Base-by-base conservation (phyloP, 768 basidiomycete species). In the Phlebiopsis flavidoalba region DNA sequence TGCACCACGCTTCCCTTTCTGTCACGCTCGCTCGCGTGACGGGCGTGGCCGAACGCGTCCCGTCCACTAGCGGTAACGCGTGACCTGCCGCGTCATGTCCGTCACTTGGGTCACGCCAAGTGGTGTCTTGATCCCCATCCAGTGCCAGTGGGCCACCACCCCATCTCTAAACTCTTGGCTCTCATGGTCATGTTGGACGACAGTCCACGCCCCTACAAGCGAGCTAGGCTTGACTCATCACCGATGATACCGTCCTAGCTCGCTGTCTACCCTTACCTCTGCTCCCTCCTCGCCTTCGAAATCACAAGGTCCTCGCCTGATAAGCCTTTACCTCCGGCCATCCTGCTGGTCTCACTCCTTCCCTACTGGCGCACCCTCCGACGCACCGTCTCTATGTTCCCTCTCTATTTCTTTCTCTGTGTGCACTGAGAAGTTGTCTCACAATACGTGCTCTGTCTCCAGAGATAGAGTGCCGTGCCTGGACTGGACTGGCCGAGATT, bases 401-500 rank as follows among this genome's bases (percentile, higher is more conserved):
- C 7, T 84, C 88, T 0, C 75, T 90, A 1, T 76, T 75, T 22
- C 65, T 89, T 5, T 85, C 89, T 0, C 68, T 84, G 1, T 69
- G 76, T 49, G 83, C 89, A 0, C 67, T 91, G 10, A 73, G 81
- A 48, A 79, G 76, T 64, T 88, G 86, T 69, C 75, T 89, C 12
- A 64, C 72, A 0, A 63, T 84, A 0, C 74, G 76, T 2, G 75
- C 77, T 12, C 74, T 91, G 1, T 80, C 83, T 5, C 78, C 80
- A 5, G 80, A 81, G 54, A 69, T 85, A 8, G 89, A 91, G 65
- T 91, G 88, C 67, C 76, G 84, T 8, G 88, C 88, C 0, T 90
- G 86, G 83, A 84, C 84, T 0, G 80, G 81, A 10, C 64, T 91
- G 0, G 89, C 84, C 0, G 90, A 92, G 70, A 66, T 89, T 1